Conservation (phyloP, 495 filamentous ascomycete species). For the Podospora appendiculata region DNA sequence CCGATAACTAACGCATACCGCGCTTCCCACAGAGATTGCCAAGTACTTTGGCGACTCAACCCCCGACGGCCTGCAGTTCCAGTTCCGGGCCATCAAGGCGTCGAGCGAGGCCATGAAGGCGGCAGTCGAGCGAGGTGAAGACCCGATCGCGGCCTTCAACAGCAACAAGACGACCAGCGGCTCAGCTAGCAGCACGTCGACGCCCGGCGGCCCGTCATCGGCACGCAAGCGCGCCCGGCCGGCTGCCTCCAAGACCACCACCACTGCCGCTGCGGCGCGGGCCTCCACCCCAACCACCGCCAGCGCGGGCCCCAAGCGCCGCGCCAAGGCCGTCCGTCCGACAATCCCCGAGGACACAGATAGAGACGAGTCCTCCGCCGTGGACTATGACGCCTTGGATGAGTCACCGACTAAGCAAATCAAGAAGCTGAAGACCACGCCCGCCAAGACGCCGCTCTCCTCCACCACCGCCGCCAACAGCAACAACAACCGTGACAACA, state of each 20-base stretch:
- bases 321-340: not conserved
- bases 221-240: too few relatives aligned
- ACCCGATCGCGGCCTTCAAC: constrained; percentile 17
- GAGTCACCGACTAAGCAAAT: constrained; percentile 4
- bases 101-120: constrained; percentile 26
- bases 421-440: not conserved
- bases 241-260: not conserved
- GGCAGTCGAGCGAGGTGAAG: constrained; percentile 21
- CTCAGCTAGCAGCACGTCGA: not conserved
- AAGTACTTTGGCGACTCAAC: constrained; percentile 37
- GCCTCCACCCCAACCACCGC: too few relatives aligned
- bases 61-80: constrained; percentile 34
- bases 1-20: not conserved
- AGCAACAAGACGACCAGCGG: not conserved
- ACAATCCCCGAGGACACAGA: not conserved
- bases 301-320: too few relatives aligned
- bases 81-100: constrained; percentile 38
- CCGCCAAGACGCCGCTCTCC: not conserved
- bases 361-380: constrained; percentile 16
- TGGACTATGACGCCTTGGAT: constrained; percentile 20
- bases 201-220: too few relatives aligned
- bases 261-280: too few relatives aligned
- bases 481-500: too few relatives aligned
- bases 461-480: too few relatives aligned
- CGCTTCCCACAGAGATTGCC: constrained; percentile 31